Base-by-base conservation (phyloP, 352 stramenopile genomes). In the Phytophthora niederhauseri region DNA sequence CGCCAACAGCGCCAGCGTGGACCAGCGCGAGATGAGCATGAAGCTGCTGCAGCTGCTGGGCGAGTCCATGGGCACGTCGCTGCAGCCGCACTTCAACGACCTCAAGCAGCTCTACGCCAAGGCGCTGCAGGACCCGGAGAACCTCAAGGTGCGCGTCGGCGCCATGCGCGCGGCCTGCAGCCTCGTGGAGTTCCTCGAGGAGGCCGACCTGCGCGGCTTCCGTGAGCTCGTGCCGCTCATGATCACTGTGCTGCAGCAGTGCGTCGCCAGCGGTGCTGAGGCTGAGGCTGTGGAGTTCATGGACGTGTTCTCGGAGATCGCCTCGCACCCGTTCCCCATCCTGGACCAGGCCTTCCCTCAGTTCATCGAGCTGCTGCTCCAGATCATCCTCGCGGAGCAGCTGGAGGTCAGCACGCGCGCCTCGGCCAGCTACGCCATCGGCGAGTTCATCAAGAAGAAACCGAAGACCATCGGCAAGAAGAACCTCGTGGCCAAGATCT, bases 41-140 rank as follows among this genome's bases (percentile, higher is more conserved):
- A 92, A 97, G 77, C 74, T 99, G 38, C 81, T 99, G 64, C 81
- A 94, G 70, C 87, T 98, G 74, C 90, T 99, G 68, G 96, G 92
- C 19, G 94, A 98, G 61, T 93, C 90, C 34, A 96, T 99, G 77
- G 95, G 90, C 58, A 92, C 84, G 41, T 73, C 85, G 49, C 78
- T 96, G 30, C 85, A 95, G 80, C 84, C 88, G 48, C 85, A 94
- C 73, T 95, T 96, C 58, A 75, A 69, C 55, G 84, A 91, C 65
- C 82, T 96, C 48, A 96, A 96, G 80, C 67, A 77, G 50, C 72
- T 96, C 15, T 96, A 88, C 65, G 78, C 76, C 12, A 82, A 75
- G 26, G 86, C 73, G 19, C 67, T 96, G 24, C 88, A 95, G 66
- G 89, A 96, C 70, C 77, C 83, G 6, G 80, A 95, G 64, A 91